A percentile compares a stretch with the other conserved stretches of the same genome.
Conservation (phyloP, 2,329 filamentous ascomycete species). For the Fusarium sp. region DNA sequence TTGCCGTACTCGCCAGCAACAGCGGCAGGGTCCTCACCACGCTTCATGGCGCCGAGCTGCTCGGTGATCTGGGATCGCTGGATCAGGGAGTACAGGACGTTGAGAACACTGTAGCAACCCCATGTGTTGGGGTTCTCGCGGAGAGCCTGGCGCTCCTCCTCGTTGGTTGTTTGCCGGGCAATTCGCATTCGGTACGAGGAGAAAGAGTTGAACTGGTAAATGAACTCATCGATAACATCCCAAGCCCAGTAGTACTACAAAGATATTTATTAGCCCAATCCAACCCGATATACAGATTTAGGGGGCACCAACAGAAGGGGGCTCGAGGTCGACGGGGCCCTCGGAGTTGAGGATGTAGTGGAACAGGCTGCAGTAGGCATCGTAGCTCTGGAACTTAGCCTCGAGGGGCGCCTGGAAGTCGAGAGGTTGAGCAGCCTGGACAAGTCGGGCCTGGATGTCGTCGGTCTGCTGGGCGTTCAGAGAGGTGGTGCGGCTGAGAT, state of each 20-base stretch:
- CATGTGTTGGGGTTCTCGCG: slow-evolving; percentile 98
- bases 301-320: slow-evolving; percentile 81
- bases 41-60: slow-evolving; percentile 94
- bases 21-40: slow-evolving; percentile 86
- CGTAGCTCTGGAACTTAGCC: slow-evolving; percentile 98
- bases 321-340: slow-evolving; percentile 96
- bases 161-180: slow-evolving; percentile 83
- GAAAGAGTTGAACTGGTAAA: slow-evolving; percentile 99
- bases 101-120: slow-evolving; percentile 99
- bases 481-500: slow-evolving; percentile 80
- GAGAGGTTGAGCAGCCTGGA: slow-evolving; percentile 90
- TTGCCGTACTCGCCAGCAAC: slow-evolving; percentile 96
- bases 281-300: slow-evolving; percentile 20
- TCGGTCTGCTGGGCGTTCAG: slow-evolving; percentile 80
- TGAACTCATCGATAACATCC: slow-evolving; percentile 99
- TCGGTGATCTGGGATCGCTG: slow-evolving; percentile 98
- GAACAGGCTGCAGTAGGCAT: slow-evolving; percentile 99
- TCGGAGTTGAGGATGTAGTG: slow-evolving; percentile 99
- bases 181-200: slow-evolving; percentile 95
- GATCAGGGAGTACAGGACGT: slow-evolving; percentile 98
- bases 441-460: slow-evolving; percentile 92
- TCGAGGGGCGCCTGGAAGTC: slow-evolving; percentile 97
- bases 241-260: slow-evolving; percentile 97
- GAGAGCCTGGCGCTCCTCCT: slow-evolving; percentile 91
- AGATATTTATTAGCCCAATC: slow-evolving; percentile 35